Base-by-base conservation (phyloP, 352 stramenopile species). In the Phytophthora constricta region DNA sequence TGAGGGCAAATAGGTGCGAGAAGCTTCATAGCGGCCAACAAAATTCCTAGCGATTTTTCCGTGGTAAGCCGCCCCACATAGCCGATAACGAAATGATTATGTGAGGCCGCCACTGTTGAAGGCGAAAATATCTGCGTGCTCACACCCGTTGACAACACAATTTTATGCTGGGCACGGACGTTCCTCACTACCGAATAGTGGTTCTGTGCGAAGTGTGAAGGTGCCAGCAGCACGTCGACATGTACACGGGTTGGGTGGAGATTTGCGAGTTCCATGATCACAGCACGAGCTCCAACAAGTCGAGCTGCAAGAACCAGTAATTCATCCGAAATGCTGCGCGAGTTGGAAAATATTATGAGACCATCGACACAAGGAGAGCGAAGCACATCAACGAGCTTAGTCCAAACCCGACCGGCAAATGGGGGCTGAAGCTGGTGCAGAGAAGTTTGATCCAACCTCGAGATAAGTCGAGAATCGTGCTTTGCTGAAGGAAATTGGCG, bases 261-360 rank as follows among this genome's bases (percentile, higher is more conserved):
- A 51, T 87, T 90, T 2, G 82, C 62, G 4, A 90, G 66, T 54
- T 90, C 82, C 69, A 86, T 82, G 3, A 86, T 53, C 5, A 86
- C 59, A 1, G 79, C 70, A 5, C 65, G 66, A 2, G 73, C 68
- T 16, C 77, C 76, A 22, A 74, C 71, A 8, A 84, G 23, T 5
- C 76, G 68, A 33, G 79, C 70, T 11, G 65, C 73, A 27, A 72
- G 54, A 13, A 86, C 60, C 1, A 87, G 53, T 5, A 80, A 14
- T 27, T 74, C 28, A 43, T 88, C 79, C 1, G 65, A 63, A 7
- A 59, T 9, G 16, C 57, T 74, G 17, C 71, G 66, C 3, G 79
- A 78, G 37, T 88, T 90, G 16, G 67, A 70, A 31, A 87, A 82
- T 8, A 86, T 58, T n/a, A 87, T 49, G 42, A 90, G 47, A 2